Evolutionary conservation across 768 basidiomycete species (phyloP), one percentile per base, ranked within the genome.

Genomic region (Boletus subcaerulescens): DNA sequence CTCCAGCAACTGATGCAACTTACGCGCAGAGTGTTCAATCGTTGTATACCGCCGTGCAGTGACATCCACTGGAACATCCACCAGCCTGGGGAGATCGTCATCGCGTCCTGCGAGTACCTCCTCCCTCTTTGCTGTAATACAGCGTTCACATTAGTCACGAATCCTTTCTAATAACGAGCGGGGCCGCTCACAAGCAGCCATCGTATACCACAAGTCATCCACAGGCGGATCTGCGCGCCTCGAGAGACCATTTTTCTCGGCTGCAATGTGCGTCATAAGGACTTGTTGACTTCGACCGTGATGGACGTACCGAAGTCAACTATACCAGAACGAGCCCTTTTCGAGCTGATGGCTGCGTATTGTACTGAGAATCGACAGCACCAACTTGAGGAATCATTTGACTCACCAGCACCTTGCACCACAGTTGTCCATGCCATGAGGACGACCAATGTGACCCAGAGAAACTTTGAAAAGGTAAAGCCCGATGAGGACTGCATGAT

Each of bases 321-420:
- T 18, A 33, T 17, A 35, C n/a, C 15, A 4, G 7, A 1, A 15
- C 17, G 50, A 24, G 18, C 18, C 24, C 43, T 35, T 35, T 42
- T 15, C 7, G 9, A 4, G 31, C 22, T 1, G 26, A 60, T 50
- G 22, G 52, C 60, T 61, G 32, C 17, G 12, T 32, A 33, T 33
- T 3, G n/a, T 12, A 13, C 18, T 62, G 4, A 58, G 42, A 20
- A 26, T 24, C 5, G n/a, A 43, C 9, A 14, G 6, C 10, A 26
- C 22, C 11, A 15, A 14, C 44, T 22, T 18, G 38, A 38, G 4
- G 11, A 8, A 14, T 26, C 20, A 9, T 45, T 15, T 13, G 18
- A 51, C 59, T 57, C n/a, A 64, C 62, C 47, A 6, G 47, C 59
- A 31, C 59, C 44, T 31, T 41, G 62, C 3, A 7, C 63, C 42